phyloP scores from a whole-genome alignment of 2,329 filamentous ascomycete species.

The Ampelomyces quisqualis region DNA sequence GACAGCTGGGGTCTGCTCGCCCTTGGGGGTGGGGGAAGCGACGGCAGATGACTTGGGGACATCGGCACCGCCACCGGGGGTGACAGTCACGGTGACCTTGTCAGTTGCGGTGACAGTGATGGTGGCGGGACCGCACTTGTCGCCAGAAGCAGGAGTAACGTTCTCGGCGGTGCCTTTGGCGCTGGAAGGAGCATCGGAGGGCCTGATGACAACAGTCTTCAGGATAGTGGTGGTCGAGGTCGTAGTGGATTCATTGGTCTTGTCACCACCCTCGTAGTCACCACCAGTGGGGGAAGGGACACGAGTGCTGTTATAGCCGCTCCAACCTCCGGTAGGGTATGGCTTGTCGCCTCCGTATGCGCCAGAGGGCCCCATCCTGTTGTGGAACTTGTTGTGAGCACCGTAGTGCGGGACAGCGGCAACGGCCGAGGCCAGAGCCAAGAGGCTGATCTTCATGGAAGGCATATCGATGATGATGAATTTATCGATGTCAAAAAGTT shows the following conservation, averaged over 20 bases:
- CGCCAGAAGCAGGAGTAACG: conserved; percentile 18
- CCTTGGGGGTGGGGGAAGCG: conserved; percentile 10
- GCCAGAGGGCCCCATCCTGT: conserved; percentile 13
- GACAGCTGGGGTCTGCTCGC: conserved; percentile 13
- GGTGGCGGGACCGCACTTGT: conserved; percentile 31
- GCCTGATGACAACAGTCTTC: conserved; percentile 23
- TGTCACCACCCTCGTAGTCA: conserved; percentile 18
- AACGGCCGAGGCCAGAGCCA: conserved; percentile 47
- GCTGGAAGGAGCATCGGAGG: conserved; percentile 16
- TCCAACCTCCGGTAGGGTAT: conserved; percentile 39
- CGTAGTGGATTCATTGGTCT: conserved; percentile 26
- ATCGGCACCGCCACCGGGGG: conserved; percentile 24
- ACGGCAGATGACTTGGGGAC: conserved; percentile 18
- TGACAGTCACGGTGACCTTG: conserved; percentile 47
- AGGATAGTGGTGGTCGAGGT: conserved; percentile 33
- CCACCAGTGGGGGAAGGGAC: conserved; percentile 24
- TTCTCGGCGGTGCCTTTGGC: conserved; percentile 18
- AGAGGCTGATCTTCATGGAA: conserved; percentile 44
- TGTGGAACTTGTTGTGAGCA: conserved; percentile 34
- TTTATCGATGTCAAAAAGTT: conserved; percentile 12
- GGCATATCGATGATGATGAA: conserved; percentile 32
- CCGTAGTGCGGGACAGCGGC: conserved; percentile 43
- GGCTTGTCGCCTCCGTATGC: conserved; percentile 21
- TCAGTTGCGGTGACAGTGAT: conserved; percentile 45
- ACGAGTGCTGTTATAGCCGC: conserved; percentile 27